Evolutionary conservation across 257 asterid species (phyloP).

Genomic region (Solanum clarkiae): DNA sequence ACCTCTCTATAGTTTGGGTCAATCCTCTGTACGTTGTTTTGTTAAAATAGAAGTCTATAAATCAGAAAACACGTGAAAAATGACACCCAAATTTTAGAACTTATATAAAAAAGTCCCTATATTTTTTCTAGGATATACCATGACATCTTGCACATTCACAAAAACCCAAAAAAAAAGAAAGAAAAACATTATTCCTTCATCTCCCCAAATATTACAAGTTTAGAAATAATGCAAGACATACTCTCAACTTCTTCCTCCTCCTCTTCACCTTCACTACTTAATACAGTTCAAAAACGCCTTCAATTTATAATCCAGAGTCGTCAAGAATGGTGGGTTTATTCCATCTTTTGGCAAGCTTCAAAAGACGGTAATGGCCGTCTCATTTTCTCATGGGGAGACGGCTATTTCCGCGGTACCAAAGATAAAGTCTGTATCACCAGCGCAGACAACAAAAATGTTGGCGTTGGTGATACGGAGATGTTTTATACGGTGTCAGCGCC

Average conservation of each 20-base stretch:
- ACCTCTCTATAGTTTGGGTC: background rate
- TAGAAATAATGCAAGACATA: conserved; percentile 11
- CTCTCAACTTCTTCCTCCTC: background rate
- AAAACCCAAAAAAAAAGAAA: too few relatives aligned
- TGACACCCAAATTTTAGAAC: background rate
- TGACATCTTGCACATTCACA: background rate
- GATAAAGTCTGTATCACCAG: background rate
- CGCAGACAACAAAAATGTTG: background rate
- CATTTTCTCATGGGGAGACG: conserved; percentile 24
- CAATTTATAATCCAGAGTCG: conserved; percentile 16
- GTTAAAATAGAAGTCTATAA: background rate
- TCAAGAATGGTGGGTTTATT: conserved; percentile 23
- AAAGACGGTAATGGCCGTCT: conserved; percentile 2
- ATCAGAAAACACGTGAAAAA: background rate
- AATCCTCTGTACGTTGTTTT: background rate
- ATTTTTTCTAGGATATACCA: background rate
- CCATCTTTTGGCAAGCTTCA: conserved; percentile 26
- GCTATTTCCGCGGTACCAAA: conserved; percentile 12
- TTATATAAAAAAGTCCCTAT: background rate
- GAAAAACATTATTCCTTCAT: background rate
- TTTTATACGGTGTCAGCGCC: conserved; percentile 16
- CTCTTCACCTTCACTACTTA: background rate
- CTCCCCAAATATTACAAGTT: background rate
- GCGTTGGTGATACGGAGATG: conserved; percentile 10
- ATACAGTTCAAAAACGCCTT: conserved; percentile 9